Evolutionary conservation across 2,329 filamentous ascomycete species (phyloP).

Genomic region (Talaromyces sp.): DNA sequence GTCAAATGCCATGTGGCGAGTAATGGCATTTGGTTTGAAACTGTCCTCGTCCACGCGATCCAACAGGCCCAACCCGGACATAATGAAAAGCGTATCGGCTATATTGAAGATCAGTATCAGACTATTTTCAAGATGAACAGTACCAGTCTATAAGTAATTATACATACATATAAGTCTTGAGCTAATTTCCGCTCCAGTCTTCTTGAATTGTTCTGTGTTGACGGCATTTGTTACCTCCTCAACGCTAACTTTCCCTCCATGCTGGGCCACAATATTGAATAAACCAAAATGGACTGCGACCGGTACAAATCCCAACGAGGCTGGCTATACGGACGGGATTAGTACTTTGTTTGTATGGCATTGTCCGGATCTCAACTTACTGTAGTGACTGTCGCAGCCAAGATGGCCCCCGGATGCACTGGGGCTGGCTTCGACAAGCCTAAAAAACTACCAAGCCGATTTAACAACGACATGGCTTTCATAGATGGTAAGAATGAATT

Average conservation of each 20-base stretch:
- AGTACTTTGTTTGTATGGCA: background rate
- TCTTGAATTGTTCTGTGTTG: slow-evolving; percentile 17
- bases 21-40: slow-evolving; percentile 38
- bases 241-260: slow-evolving; percentile 29
- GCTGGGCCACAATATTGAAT: slow-evolving; percentile 31
- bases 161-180: slow-evolving; percentile 18
- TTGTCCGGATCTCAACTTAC: slow-evolving; percentile 18
- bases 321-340: slow-evolving; percentile 24
- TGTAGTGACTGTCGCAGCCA: slow-evolving; percentile 31
- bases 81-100: slow-evolving; percentile 43
- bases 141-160: background rate
- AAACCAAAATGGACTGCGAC: slow-evolving; percentile 41
- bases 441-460: slow-evolving; percentile 18
- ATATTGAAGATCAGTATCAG: slow-evolving; percentile 5
- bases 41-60: slow-evolving; percentile 35
- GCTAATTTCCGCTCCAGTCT: slow-evolving; percentile 24
- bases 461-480: slow-evolving; percentile 20
- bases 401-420: slow-evolving; percentile 25
- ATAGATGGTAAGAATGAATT: too few species aligned
- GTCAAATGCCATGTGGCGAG: slow-evolving; percentile 34
- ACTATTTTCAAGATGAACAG: background rate
- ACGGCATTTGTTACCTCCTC: slow-evolving; percentile 30
- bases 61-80: slow-evolving; percentile 40
- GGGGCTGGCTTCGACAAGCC: slow-evolving; percentile 11
- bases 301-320: slow-evolving; percentile 41